phyloP scores from a whole-genome alignment of 1,284 basidiomycete species.

The Microbotryomycetes sp. region DNA sequence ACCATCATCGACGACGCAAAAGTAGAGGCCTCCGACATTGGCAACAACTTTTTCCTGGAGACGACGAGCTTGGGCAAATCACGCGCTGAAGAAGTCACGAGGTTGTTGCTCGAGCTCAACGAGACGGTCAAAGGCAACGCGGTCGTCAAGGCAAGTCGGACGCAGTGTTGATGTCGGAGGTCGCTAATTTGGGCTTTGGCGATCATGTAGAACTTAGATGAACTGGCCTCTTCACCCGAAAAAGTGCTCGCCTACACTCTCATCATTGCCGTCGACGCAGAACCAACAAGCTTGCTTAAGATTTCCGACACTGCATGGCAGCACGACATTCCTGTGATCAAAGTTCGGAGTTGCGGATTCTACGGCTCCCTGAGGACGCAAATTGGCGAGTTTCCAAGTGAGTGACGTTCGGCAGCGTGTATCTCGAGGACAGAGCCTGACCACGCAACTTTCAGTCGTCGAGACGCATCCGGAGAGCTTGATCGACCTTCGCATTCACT shows the following conservation, averaged over 20 bases:
- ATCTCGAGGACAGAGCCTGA: no score
- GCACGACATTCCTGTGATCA: constrained; percentile 58
- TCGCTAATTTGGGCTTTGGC: background rate
- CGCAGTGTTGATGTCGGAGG: background rate
- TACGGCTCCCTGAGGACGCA: constrained; percentile 81
- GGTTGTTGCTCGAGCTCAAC: constrained; percentile 77
- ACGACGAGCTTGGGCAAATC: constrained; percentile 65
- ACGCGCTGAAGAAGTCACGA: constrained; percentile 71
- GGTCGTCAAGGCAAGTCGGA: constrained; percentile 48
- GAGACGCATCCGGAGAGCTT: constrained; percentile 70
- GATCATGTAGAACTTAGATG: background rate
- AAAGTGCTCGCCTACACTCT: constrained; percentile 60
- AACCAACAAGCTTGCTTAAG: constrained; percentile 40
- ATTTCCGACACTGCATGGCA: constrained; percentile 47
- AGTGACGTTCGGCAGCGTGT: constrained; percentile 42
- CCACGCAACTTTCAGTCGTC: constrained; percentile 54
- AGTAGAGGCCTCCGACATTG: constrained; percentile 68
- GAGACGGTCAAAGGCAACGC: constrained; percentile 69
- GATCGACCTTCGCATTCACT: constrained; percentile 78
- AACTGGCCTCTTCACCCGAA: constrained; percentile 33
- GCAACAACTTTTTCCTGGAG: constrained; percentile 93
- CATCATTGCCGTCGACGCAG: constrained; percentile 74
- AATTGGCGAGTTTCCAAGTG: constrained; percentile 74
- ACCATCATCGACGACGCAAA: constrained; percentile 66
- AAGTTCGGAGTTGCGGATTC: constrained; percentile 76